These are phyloP conservation scores for Aspergillus alliaceus DNA, from an alignment of 2,329 filamentous ascomycete species.

Conservation along the genomic window DNA sequence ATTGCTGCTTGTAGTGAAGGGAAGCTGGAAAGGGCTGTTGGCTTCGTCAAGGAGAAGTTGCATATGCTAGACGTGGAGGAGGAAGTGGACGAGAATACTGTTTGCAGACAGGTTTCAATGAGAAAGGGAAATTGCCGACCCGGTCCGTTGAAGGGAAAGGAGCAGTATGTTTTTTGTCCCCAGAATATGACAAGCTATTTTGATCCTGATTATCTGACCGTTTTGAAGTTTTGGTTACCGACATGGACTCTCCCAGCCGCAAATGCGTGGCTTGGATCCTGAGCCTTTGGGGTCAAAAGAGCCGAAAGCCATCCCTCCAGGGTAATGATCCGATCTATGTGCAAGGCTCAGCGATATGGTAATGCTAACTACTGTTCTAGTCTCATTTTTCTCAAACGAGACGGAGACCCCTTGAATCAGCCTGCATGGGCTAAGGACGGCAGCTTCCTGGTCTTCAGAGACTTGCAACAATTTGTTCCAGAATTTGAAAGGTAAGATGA, in stretches of 20 bases:
- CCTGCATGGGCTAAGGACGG: conserved; percentile 45
- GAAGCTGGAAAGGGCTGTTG: too few species aligned
- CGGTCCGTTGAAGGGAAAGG: not conserved
- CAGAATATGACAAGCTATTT: not conserved
- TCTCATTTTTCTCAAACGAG: conserved; percentile 32
- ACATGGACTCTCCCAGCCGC: conserved; percentile 46
- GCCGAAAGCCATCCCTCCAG: conserved; percentile 19
- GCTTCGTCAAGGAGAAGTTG: too few species aligned
- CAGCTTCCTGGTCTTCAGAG: conserved; percentile 47
- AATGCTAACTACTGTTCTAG: conserved; percentile 30
- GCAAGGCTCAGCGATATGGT: too few species aligned
- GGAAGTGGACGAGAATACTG: too few species aligned
- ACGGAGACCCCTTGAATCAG: conserved; percentile 34
- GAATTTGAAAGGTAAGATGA: conserved; percentile 39
- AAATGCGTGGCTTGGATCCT: conserved; percentile 33
- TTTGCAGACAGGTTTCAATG: too few species aligned
- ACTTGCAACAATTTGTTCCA: conserved; percentile 47
- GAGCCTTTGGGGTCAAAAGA: conserved; percentile 7
- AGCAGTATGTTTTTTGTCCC: not conserved
- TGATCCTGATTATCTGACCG: not conserved
- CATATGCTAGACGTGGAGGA: too few species aligned
- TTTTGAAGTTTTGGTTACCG: conserved; percentile 43
- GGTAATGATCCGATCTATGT: conserved; percentile 21
- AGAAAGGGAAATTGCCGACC: too few species aligned
- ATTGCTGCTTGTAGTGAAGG: too few species aligned